Evolutionary conservation across 2,329 filamentous ascomycete species (phyloP).

Genomic region (Apiospora sp.): DNA sequence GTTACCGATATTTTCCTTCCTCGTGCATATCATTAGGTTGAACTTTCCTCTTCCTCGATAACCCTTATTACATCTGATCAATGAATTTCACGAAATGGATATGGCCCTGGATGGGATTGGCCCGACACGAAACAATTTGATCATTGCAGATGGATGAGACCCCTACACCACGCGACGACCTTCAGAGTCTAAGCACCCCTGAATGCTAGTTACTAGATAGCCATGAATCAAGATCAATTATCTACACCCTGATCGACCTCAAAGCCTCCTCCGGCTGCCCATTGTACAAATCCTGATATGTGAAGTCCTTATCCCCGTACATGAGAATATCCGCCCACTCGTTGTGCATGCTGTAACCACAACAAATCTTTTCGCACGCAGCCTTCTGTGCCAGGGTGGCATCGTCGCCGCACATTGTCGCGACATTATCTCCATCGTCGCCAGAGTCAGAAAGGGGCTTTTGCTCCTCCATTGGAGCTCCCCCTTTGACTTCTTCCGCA

Average conservation of each 20-base stretch:
- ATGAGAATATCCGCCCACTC: conserved; percentile 15
- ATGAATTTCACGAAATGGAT: no score
- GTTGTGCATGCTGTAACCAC: conserved; percentile 13
- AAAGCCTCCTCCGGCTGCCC: background rate
- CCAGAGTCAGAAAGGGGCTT: background rate
- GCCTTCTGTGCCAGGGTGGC: background rate
- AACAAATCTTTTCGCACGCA: background rate
- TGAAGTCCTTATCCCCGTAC: background rate
- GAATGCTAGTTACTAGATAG: no score
- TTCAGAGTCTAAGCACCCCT: no score
- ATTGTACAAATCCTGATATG: conserved; percentile 15
- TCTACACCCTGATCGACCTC: background rate
- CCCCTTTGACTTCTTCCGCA: background rate
- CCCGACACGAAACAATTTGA: no score
- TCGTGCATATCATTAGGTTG: no score
- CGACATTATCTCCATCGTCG: background rate
- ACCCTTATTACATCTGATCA: no score
- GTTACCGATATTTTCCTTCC: no score
- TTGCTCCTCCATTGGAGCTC: background rate
- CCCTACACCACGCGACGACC: background rate
- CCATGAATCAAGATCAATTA: conserved; percentile 4
- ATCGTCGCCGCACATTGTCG: background rate
- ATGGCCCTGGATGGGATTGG: no score
- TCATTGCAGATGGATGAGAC: background rate
- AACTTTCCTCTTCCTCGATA: no score